Conservation (phyloP, 2,329 filamentous ascomycete genomes). For the Sarocladiaceae sp. region DNA sequence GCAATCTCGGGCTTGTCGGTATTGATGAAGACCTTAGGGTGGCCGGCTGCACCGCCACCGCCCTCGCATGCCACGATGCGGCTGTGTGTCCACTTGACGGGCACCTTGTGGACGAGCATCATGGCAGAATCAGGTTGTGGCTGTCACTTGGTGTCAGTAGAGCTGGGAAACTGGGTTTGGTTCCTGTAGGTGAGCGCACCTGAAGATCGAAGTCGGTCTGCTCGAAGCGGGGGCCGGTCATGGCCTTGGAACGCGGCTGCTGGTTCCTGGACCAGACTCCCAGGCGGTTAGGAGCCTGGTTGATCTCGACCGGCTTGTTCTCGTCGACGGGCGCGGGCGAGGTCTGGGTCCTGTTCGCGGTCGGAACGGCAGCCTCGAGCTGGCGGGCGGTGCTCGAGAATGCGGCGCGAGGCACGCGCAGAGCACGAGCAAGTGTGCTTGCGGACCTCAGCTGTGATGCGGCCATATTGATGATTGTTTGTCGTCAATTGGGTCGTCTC, state of each 20-base stretch:
- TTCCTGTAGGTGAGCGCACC: slow-evolving; percentile 51
- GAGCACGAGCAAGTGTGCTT: slow-evolving; percentile 35
- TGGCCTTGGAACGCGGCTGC: slow-evolving; percentile 71
- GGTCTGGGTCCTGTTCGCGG: slow-evolving; percentile 31
- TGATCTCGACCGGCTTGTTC: slow-evolving; percentile 39
- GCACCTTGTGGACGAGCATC: slow-evolving; percentile 91
- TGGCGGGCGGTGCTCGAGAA: slow-evolving; percentile 43
- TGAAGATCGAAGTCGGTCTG: slow-evolving; percentile 91
- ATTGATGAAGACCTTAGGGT: slow-evolving; percentile 96
- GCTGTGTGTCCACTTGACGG: slow-evolving; percentile 84
- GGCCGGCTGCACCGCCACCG: slow-evolving; percentile 81
- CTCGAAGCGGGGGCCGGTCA: slow-evolving; percentile 93
- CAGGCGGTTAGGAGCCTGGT: slow-evolving; percentile 82
- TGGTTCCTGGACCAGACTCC: slow-evolving; percentile 83
- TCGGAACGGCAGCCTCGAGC: slow-evolving; percentile 36
- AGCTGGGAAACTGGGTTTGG: background rate
- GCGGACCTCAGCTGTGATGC: slow-evolving; percentile 40
- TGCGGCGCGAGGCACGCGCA: slow-evolving; percentile 37
- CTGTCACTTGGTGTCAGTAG: slow-evolving; percentile 42
- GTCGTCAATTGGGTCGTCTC: slow-evolving; percentile 4
- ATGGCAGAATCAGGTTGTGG: slow-evolving; percentile 87
- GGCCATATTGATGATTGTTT: slow-evolving; percentile 25
- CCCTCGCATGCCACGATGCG: slow-evolving; percentile 83
- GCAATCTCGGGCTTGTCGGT: slow-evolving; percentile 93
- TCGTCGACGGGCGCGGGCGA: slow-evolving; percentile 38